Base-by-base conservation (phyloP, 1,284 basidiomycete genomes). In the Phaffia rhodozyma region DNA sequence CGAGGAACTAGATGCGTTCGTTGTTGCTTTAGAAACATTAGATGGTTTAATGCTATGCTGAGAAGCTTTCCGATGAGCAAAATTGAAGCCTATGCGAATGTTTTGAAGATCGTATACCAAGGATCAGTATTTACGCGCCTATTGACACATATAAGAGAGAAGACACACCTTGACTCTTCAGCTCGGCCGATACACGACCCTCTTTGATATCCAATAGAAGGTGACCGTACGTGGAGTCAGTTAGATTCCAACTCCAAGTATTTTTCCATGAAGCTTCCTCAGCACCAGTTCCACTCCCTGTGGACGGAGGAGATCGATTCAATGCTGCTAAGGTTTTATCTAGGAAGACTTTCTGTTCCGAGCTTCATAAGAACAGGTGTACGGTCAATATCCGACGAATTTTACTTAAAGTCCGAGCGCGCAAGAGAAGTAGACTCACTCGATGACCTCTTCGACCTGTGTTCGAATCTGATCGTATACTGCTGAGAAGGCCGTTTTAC, bases 211-310 rank as follows among this genome's bases (percentile, higher is more conserved):
- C 90, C 55, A 99, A 78, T 1, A 97, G 78, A 51, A 98, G 81
- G 21, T 84, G 85, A 1, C 94, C 96, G 69, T 88, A 94, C 1
- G 89, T 4, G 48, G 30, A 34, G 54, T 65, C 55, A 60, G 68
- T 77, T 60, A 78, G 66, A 65, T 75, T 74, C 71, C 71, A 72
- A 68, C 68, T 70, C 13, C 69, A 69, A 16, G 69, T 68, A 75
- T 92, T 97, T 77, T 91, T 97, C 94, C 92, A 97, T 0, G 88
- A 84, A 4, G 86, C 84, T 69, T 92, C 91, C 72, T 92, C 91
- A 9, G 80, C 79, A 51, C 82, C 83, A 20, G 80, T 78, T 4
- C 82, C 79, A 21, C 71, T 71, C 0, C 76, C 74, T 3, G 77
- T 81, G 1, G 82, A 74, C 3, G 84, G 78, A 6, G 90, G 89